A percentile compares a stretch with the other conserved stretches of the same genome.
Conservation (phyloP, 306 rosid genomes). For the Acacia melanoxylon region DNA sequence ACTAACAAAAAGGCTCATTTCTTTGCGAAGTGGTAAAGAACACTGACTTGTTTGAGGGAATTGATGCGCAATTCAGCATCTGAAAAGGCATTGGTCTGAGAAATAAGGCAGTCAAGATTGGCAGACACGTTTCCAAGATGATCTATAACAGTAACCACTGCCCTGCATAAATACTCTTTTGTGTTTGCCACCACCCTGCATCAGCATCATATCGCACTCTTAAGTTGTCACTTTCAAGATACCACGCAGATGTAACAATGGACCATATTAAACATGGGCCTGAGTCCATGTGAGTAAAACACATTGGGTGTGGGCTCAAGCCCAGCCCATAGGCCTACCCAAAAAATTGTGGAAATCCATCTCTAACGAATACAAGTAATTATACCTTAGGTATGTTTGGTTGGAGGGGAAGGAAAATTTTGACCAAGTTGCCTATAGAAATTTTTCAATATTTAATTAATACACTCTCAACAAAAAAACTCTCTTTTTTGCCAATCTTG, state of each 20-base stretch:
- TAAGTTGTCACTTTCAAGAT: not conserved
- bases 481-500: too few relatives aligned
- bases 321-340: not conserved
- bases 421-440: too few relatives aligned
- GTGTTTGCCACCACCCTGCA: slow-evolving; percentile 76
- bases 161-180: slow-evolving; percentile 73
- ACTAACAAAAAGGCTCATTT: not conserved
- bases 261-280: not conserved
- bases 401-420: too few relatives aligned
- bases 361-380: too few relatives aligned
- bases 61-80: slow-evolving; percentile 63
- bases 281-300: not conserved
- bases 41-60: slow-evolving; percentile 71
- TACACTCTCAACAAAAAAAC: too few relatives aligned
- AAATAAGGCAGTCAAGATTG: slow-evolving; percentile 57
- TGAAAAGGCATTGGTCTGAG: slow-evolving; percentile 56
- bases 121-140: slow-evolving; percentile 87
- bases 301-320: not conserved
- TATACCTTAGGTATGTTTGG: too few relatives aligned
- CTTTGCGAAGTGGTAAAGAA: not conserved
- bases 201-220: not conserved
- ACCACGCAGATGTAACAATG: not conserved
- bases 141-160: slow-evolving; percentile 79
- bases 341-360: not conserved
- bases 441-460: too few relatives aligned